Base-by-base conservation (phyloP, 2,329 filamentous ascomycete species). In the Fusarium veterinarium region DNA sequence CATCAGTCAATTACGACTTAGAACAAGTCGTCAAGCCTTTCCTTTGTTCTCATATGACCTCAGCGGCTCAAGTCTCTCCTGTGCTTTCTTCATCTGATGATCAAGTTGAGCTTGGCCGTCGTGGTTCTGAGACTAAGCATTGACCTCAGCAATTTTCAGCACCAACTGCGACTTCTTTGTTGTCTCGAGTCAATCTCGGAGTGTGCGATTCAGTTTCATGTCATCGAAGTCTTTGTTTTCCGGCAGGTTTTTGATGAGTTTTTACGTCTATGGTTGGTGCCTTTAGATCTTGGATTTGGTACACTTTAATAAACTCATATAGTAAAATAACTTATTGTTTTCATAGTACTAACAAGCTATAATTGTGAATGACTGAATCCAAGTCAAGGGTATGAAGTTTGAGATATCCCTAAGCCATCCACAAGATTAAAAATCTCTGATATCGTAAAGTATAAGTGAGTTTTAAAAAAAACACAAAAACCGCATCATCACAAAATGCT, bases 371-470 rank as follows among this genome's bases (percentile, higher is more conserved):
- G 31, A 58, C 35, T 37, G 41, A 12, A 31, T 30, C n/a, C 11
- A 68, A 52, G 28, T 28, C 46, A 33, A 13, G 44, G 13, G 40
- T 10, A 33, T 46, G 16, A 46, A 14, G 25, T 31, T 31, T 48
- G 46, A 53, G 20, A 44, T 14, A 28, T 61, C 46, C 17, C 38
- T 10, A 46, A 46, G 44, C 28, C 33, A 13, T 20, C 35, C 31
- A 40, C 41, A 46, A 46, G 35, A 46, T 69, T 68, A 68, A 64
- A 63, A 41, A 28, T n/a, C 25, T 33, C 45, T 61, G 40, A 69
- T 69, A 64, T 69, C 64, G 31, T 69, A 14, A 41, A 53, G 49
- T 68, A 56, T 40, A 52, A 33, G 40, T 64, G 45, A 38, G 30
- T 57, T 63, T 57, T 57, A 17, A 31, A 23, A 61, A 23, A 25